Percentiles rank a stretch among this genome's conserved stretches.
phyloP scores from a whole-genome alignment of 257 asterid genomes.

The Lycium barbarum region DNA sequence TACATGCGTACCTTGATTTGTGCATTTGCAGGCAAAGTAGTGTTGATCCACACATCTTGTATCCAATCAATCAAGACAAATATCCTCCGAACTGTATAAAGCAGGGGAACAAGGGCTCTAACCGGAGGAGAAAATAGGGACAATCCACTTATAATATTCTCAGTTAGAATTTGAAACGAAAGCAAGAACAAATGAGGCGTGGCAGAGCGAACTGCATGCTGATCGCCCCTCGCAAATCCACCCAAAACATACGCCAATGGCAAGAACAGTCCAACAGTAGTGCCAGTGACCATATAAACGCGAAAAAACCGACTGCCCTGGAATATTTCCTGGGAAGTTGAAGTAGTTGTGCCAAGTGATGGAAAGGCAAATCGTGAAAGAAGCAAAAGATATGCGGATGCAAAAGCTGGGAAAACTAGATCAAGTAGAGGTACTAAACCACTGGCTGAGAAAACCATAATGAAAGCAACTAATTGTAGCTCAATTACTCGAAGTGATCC shows the following conservation, averaged over 20 bases:
- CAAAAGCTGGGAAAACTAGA: slow-evolving; percentile 68
- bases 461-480: slow-evolving; percentile 86
- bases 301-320: slow-evolving; percentile 63
- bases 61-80: slow-evolving; percentile 77
- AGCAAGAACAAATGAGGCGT: slow-evolving; percentile 83
- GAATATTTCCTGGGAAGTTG: slow-evolving; percentile 54
- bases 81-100: slow-evolving; percentile 75
- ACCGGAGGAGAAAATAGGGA: slow-evolving; percentile 85
- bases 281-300: slow-evolving; percentile 63
- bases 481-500: slow-evolving; percentile 92
- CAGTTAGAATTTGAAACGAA: slow-evolving; percentile 84
- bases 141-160: slow-evolving; percentile 71
- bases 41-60: slow-evolving; percentile 76
- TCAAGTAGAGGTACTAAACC: slow-evolving; percentile 83
- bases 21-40: slow-evolving; percentile 70
- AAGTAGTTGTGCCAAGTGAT: slow-evolving; percentile 34
- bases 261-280: slow-evolving; percentile 70
- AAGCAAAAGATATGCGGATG: slow-evolving; percentile 58
- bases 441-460: slow-evolving; percentile 81
- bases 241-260: slow-evolving; percentile 93
- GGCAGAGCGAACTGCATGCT: slow-evolving; percentile 81
- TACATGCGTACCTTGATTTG: slow-evolving; percentile 48
- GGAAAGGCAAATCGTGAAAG: slow-evolving; percentile 77
- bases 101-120: slow-evolving; percentile 79
- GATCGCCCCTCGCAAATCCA: slow-evolving; percentile 91